phyloP scores from a whole-genome alignment of 768 basidiomycete species.

The Coprinopsis marcescibilis region DNA sequence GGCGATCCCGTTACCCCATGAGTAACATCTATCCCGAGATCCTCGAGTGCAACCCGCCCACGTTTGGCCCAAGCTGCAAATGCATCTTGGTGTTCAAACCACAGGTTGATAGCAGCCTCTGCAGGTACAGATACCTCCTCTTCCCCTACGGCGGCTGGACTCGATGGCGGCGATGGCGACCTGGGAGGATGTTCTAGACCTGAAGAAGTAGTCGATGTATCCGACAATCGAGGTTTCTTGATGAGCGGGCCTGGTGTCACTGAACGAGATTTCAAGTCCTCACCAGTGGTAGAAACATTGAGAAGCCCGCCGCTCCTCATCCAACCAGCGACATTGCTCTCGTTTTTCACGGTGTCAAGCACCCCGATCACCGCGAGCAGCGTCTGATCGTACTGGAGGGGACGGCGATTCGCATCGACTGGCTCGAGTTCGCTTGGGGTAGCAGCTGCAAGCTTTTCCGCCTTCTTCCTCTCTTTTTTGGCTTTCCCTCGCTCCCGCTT shows the following conservation, averaged over 20 bases:
- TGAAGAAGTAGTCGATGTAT: neutral
- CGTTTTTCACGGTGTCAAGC: slow-evolving; percentile 49
- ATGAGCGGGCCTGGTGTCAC: neutral
- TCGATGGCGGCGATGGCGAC: neutral
- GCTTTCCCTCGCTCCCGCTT: slow-evolving; percentile 8
- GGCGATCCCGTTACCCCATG: slow-evolving; percentile 39
- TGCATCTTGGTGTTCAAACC: slow-evolving; percentile 47
- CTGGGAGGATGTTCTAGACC: neutral
- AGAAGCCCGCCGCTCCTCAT: slow-evolving; percentile 50
- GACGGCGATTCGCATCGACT: slow-evolving; percentile 2
- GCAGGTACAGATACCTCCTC: slow-evolving; percentile 3
- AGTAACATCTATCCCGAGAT: slow-evolving; percentile 39
- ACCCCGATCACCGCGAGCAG: slow-evolving; percentile 65
- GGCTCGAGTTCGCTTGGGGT: slow-evolving; percentile 9
- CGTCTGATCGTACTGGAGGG: slow-evolving; percentile 39
- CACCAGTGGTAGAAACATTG: slow-evolving; percentile 8
- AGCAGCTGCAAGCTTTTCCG: slow-evolving; percentile 6
- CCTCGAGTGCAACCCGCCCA: slow-evolving; percentile 45
- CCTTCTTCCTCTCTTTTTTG: slow-evolving; percentile 13
- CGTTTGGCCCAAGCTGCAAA: slow-evolving; percentile 45
- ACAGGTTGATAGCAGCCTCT: slow-evolving; percentile 21
- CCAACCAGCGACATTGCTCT: slow-evolving; percentile 68
- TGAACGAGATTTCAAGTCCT: neutral
- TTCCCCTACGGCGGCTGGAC: slow-evolving; percentile 3
- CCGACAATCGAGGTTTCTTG: slow-evolving; percentile 9